Conservation (phyloP, 768 basidiomycete genomes). For the Suillus cothurnatus region DNA sequence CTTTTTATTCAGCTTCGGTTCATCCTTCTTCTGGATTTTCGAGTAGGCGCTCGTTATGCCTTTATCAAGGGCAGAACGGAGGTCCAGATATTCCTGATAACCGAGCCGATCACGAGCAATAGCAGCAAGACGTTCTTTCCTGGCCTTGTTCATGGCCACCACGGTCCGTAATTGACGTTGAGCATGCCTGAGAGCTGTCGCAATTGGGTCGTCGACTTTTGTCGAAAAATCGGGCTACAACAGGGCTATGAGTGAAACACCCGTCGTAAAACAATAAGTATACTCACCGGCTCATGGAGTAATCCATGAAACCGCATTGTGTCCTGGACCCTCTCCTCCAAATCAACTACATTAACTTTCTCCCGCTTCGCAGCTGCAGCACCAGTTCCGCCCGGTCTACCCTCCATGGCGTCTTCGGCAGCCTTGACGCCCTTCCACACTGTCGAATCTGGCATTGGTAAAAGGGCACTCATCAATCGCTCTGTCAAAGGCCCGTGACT, state of each 20-base stretch:
- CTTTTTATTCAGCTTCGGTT: conserved; percentile 68
- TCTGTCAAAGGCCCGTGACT: conserved; percentile 91
- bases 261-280: conserved; percentile 10
- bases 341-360: conserved; percentile 75
- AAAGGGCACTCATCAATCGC: conserved; percentile 71
- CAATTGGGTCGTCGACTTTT: conserved; percentile 92
- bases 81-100: conserved; percentile 88
- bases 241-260: conserved; percentile 17
- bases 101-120: conserved; percentile 87
- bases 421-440: conserved; percentile 81
- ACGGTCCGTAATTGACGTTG: conserved; percentile 81
- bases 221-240: conserved; percentile 70
- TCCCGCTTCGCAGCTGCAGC: conserved; percentile 76
- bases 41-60: conserved; percentile 73
- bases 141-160: conserved; percentile 79
- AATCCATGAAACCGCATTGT: conserved; percentile 79
- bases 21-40: conserved; percentile 83
- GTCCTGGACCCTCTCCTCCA: conserved; percentile 75
- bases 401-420: conserved; percentile 84
- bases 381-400: conserved; percentile 76
- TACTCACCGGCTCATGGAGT: conserved; percentile 65
- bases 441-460: conserved; percentile 65
- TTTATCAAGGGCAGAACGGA: conserved; percentile 85
- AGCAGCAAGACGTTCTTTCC: conserved; percentile 68
- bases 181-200: conserved; percentile 85